phyloP scores from a whole-genome alignment of 768 basidiomycete species.

The Naganishia vaughanmartiniae region DNA sequence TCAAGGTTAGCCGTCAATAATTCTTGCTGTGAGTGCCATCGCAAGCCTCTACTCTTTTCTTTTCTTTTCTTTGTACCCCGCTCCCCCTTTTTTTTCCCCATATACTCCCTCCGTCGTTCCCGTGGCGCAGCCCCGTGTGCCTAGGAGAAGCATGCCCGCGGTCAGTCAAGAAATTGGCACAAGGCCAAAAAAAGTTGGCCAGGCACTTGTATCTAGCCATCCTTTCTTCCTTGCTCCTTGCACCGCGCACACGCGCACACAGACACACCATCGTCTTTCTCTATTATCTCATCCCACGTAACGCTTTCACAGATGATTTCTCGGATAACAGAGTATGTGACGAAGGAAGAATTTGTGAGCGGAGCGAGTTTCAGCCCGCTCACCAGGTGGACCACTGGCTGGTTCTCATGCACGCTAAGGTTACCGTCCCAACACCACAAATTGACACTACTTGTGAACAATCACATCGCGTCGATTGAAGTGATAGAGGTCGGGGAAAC shows the following conservation, averaged over 20 bases:
- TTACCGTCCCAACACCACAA: neutral
- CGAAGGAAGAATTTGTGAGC: slow-evolving; percentile 19
- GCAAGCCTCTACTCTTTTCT: slow-evolving; percentile 15
- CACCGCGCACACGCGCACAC: neutral
- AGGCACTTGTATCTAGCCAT: slow-evolving; percentile 13
- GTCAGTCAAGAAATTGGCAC: slow-evolving; percentile 4
- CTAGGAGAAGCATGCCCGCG: neutral
- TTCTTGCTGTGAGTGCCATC: slow-evolving; percentile 24
- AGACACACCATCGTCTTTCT: slow-evolving; percentile 3
- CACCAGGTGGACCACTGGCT: slow-evolving; percentile 1
- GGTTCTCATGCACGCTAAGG: slow-evolving; percentile 22
- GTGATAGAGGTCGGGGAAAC: slow-evolving; percentile 11
- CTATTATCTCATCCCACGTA: slow-evolving; percentile 12
- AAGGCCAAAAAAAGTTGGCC: slow-evolving; percentile 8
- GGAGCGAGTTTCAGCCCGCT: slow-evolving; percentile 19
- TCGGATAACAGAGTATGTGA: slow-evolving; percentile 1
- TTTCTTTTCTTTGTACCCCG: slow-evolving; percentile 15
- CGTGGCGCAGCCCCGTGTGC: neutral
- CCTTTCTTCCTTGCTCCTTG: slow-evolving; percentile 6
- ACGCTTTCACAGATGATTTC: slow-evolving; percentile 20
- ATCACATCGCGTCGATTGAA: slow-evolving; percentile 21
- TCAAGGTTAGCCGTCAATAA: slow-evolving; percentile 10
- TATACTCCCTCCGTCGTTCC: slow-evolving; percentile 1
- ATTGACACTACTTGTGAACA: slow-evolving; percentile 13
- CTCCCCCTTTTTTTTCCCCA: neutral